phyloP scores from a whole-genome alignment of 2,329 filamentous ascomycete species.

The Verticillium longisporum region DNA sequence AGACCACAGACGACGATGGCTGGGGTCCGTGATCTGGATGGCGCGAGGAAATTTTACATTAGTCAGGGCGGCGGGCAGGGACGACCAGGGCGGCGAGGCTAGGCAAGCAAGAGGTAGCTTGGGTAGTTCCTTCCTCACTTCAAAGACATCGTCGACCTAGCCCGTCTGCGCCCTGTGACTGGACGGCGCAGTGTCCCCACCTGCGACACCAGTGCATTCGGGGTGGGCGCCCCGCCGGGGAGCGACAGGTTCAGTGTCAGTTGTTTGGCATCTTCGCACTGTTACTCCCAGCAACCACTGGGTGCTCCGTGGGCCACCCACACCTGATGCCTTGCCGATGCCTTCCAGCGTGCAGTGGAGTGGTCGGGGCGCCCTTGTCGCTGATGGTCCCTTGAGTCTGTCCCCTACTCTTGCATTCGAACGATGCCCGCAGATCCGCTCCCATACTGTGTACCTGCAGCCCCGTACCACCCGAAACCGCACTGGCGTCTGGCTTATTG shows the following conservation, averaged over 20 bases:
- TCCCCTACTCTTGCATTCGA: not conserved
- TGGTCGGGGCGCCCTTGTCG: not conserved
- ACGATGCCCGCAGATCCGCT: not conserved
- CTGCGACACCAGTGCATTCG: not conserved
- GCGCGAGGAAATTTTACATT: slow-evolving; percentile 8
- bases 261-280: not conserved
- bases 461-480: not conserved
- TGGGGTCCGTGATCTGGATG: slow-evolving; percentile 1
- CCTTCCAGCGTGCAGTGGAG: not conserved
- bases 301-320: not conserved
- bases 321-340: not conserved
- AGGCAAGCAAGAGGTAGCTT: not conserved
- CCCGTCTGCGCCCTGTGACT: not conserved
- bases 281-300: not conserved
- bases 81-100: not conserved
- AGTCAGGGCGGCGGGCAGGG: slow-evolving; percentile 10
- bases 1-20: not conserved
- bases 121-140: not conserved
- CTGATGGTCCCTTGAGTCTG: not conserved
- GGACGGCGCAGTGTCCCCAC: not conserved
- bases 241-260: not conserved
- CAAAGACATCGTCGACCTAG: not conserved
- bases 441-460: not conserved
- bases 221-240: not conserved
- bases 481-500: slow-evolving; percentile 5